Evolutionary conservation across 164 flowering plant species (phyloP).

Genomic region (Liriodendron chinense): DNA sequence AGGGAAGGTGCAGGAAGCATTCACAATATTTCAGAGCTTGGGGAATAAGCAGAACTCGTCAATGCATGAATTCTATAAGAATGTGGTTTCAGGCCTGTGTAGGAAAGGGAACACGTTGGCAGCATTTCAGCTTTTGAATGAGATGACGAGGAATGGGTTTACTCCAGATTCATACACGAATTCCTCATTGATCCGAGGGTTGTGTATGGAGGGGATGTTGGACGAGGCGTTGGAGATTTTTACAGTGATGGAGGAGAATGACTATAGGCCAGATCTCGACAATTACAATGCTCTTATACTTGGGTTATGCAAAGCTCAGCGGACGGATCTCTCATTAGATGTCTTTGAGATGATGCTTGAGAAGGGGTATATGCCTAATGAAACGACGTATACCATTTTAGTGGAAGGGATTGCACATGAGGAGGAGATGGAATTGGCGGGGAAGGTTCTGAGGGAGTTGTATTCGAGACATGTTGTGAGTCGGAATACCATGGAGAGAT

Average conservation of each 20-base stretch:
- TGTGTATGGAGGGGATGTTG: constrained; percentile 82
- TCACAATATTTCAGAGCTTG: constrained; percentile 60
- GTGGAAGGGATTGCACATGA: constrained; percentile 82
- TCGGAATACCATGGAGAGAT: constrained; percentile 60
- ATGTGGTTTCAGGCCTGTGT: constrained; percentile 69
- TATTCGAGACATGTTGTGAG: constrained; percentile 41
- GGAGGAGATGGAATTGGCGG: constrained; percentile 63
- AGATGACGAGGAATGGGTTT: constrained; percentile 73
- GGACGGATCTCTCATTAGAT: constrained; percentile 61
- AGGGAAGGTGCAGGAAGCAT: constrained; percentile 69
- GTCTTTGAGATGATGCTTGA: constrained; percentile 61
- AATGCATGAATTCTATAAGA: constrained; percentile 53
- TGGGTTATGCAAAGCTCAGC: constrained; percentile 65
- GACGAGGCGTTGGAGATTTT: constrained; percentile 65
- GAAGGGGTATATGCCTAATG: constrained; percentile 67
- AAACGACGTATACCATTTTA: constrained; percentile 69
- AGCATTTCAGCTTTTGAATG: constrained; percentile 71
- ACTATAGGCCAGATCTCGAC: constrained; percentile 47
- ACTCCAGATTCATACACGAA: constrained; percentile 70
- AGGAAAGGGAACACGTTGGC: constrained; percentile 75
- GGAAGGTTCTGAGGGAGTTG: constrained; percentile 57
- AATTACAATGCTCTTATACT: constrained; percentile 74
- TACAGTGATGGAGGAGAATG: constrained; percentile 61
- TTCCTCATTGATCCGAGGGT: constrained; percentile 76
- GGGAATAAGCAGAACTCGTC: constrained; percentile 49